phyloP scores from a whole-genome alignment of 257 asterid species.

The Solanum bukasovii region DNA sequence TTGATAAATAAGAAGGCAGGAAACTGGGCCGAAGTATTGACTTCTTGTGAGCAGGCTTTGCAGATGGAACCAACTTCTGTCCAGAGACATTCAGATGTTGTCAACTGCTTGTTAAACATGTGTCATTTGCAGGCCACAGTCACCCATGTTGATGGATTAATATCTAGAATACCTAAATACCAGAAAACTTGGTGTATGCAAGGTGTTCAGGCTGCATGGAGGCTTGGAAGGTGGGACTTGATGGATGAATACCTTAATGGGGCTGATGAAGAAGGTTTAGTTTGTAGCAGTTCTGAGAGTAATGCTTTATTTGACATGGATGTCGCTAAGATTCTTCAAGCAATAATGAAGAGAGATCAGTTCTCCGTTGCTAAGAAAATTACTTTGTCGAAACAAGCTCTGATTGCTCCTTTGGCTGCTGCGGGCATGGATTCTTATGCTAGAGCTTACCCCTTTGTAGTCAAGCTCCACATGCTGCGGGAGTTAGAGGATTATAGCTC shows the following conservation, averaged over 20 bases:
- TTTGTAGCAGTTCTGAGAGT: slow-evolving; percentile 89
- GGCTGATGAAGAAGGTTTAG: slow-evolving; percentile 79
- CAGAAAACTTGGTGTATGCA: slow-evolving; percentile 96
- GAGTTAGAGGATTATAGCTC: slow-evolving; percentile 86
- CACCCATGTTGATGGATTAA: slow-evolving; percentile 89
- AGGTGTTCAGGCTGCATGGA: slow-evolving; percentile 99
- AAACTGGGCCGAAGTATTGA: slow-evolving; percentile 96
- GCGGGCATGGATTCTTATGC: slow-evolving; percentile 99
- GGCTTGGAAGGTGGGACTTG: slow-evolving; percentile 99
- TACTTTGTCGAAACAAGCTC: slow-evolving; percentile 78
- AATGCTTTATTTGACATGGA: slow-evolving; percentile 89
- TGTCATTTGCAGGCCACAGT: slow-evolving; percentile 93
- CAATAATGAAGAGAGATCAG: slow-evolving; percentile 79
- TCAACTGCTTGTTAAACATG: slow-evolving; percentile 87
- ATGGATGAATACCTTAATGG: slow-evolving; percentile 83
- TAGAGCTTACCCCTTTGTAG: slow-evolving; percentile 90
- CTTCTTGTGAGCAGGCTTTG: slow-evolving; percentile 94
- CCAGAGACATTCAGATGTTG: slow-evolving; percentile 91
- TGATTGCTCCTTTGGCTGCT: slow-evolving; percentile 99
- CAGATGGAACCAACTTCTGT: slow-evolving; percentile 85
- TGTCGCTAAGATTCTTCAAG: slow-evolving; percentile 92
- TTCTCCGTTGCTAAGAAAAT: slow-evolving; percentile 64
- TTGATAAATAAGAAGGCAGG: slow-evolving; percentile 87
- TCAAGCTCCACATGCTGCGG: slow-evolving; percentile 92
- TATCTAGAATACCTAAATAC: slow-evolving; percentile 63